These are phyloP conservation scores for Cladosporium austrohemisphaericum DNA, from an alignment of 2,329 filamentous ascomycete species.

Conservation along the genomic window DNA sequence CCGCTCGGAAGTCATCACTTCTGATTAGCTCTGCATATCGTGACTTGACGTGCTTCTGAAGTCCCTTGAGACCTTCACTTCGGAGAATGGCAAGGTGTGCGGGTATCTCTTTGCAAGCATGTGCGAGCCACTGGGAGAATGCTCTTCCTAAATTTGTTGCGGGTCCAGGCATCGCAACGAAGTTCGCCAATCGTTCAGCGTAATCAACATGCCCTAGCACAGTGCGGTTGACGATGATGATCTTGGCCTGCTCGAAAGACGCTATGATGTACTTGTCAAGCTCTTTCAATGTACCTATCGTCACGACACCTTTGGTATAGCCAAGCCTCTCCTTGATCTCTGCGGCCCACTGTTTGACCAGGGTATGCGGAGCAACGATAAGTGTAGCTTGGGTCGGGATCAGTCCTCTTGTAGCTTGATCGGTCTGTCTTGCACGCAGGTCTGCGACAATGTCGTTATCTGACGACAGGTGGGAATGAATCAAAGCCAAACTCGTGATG, in stretches of 20 bases:
- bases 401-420: slow-evolving; percentile 23
- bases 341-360: slow-evolving; percentile 55
- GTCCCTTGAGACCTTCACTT: slow-evolving; percentile 28
- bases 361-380: slow-evolving; percentile 54
- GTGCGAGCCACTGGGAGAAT: slow-evolving; percentile 53
- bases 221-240: slow-evolving; percentile 54
- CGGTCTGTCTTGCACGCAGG: neutral
- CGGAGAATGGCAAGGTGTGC: slow-evolving; percentile 39
- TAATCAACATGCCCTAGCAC: slow-evolving; percentile 50
- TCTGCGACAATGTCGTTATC: neutral
- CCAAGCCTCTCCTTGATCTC: slow-evolving; percentile 49
- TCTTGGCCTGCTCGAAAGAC: slow-evolving; percentile 47
- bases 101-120: slow-evolving; percentile 34
- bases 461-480: slow-evolving; percentile 38
- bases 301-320: slow-evolving; percentile 41
- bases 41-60: slow-evolving; percentile 28
- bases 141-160: slow-evolving; percentile 43
- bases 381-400: slow-evolving; percentile 55
- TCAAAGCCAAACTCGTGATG: slow-evolving; percentile 54
- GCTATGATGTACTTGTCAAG: slow-evolving; percentile 43
- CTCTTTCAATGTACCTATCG: slow-evolving; percentile 39
- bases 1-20: slow-evolving; percentile 35
- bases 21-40: slow-evolving; percentile 28
- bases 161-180: slow-evolving; percentile 47
- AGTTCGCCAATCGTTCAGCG: slow-evolving; percentile 46